phyloP scores from a whole-genome alignment of 345 rosid species.

The Excoecaria cochinchinensis region DNA sequence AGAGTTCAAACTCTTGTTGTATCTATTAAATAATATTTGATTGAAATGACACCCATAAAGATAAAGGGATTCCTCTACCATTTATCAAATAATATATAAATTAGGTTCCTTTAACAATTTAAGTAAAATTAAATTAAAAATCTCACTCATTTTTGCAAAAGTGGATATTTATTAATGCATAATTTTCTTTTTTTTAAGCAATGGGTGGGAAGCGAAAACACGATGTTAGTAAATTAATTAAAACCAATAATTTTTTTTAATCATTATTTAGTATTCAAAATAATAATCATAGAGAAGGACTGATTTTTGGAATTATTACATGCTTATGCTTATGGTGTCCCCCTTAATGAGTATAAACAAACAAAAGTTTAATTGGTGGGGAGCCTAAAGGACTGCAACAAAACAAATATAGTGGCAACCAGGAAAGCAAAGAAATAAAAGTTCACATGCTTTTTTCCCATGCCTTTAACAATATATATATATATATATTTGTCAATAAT shows the following conservation, averaged over 20 bases:
- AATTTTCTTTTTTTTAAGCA: too few species aligned
- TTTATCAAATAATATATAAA: not conserved
- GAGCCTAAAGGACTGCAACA: slow-evolving; percentile 24
- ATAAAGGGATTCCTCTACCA: slow-evolving; percentile 16
- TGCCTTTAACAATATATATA: slow-evolving; percentile 8
- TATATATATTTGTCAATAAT: too few species aligned
- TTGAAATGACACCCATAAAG: slow-evolving; percentile 26
- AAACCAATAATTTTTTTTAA: too few species aligned
- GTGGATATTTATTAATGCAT: not conserved
- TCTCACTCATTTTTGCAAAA: not conserved
- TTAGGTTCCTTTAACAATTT: slow-evolving; percentile 12
- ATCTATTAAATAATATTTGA: slow-evolving; percentile 5
- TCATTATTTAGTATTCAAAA: not conserved
- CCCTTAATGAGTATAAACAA: slow-evolving; percentile 27
- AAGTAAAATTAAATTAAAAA: not conserved
- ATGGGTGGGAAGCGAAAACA: too few species aligned
- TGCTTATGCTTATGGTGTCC: slow-evolving; percentile 14
- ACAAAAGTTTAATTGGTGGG: slow-evolving; percentile 32
- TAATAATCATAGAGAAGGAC: slow-evolving; percentile 8
- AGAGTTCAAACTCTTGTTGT: not conserved
- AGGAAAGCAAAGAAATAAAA: slow-evolving; percentile 32
- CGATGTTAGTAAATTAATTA: too few species aligned
- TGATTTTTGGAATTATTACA: slow-evolving; percentile 13
- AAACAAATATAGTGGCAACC: slow-evolving; percentile 43
- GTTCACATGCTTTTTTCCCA: slow-evolving; percentile 43